A percentile compares a stretch with the other conserved stretches of the same genome.
Conservation (phyloP, 2,329 filamentous ascomycete species). For the Allantophomopsis cytisporea region DNA sequence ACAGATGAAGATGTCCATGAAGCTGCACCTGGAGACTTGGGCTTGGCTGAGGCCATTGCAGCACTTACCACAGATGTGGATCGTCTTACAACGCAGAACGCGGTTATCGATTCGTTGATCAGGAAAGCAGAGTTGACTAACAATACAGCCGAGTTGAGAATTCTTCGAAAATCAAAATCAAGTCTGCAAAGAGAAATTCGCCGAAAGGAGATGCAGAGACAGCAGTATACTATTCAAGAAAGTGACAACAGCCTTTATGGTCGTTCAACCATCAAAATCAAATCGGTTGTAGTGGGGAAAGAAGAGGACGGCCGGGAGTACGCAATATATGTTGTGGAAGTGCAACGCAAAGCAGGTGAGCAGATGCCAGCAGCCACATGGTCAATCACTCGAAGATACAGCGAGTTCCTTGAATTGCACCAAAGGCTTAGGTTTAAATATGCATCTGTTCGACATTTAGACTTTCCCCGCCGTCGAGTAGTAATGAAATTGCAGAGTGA, state of each 20-base stretch:
- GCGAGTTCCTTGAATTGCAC: constrained; percentile 92
- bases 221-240: constrained; percentile 95
- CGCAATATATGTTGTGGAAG: constrained; percentile 86
- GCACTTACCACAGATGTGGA: constrained; percentile 84
- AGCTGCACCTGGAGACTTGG: constrained; percentile 87
- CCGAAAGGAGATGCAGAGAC: constrained; percentile 86
- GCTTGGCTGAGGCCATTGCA: constrained; percentile 83
- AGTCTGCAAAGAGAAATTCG: constrained; percentile 87
- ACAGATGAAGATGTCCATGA: constrained; percentile 79
- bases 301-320: constrained; percentile 91
- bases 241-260: constrained; percentile 96
- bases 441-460: constrained; percentile 73
- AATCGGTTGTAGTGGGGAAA: constrained; percentile 80
- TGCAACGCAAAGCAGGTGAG: constrained; percentile 78
- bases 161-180: constrained; percentile 84
- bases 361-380: constrained; percentile 95
- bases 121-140: constrained; percentile 95
- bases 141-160: constrained; percentile 84
- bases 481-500: constrained; percentile 96
- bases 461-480: constrained; percentile 83
- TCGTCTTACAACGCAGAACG: constrained; percentile 73
- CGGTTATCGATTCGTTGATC: constrained; percentile 80
- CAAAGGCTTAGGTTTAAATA: constrained; percentile 78
- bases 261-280: constrained; percentile 78
- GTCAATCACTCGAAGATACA: constrained; percentile 86